Conservation (phyloP, 768 basidiomycete genomes). For the Boletus rubropictus region DNA sequence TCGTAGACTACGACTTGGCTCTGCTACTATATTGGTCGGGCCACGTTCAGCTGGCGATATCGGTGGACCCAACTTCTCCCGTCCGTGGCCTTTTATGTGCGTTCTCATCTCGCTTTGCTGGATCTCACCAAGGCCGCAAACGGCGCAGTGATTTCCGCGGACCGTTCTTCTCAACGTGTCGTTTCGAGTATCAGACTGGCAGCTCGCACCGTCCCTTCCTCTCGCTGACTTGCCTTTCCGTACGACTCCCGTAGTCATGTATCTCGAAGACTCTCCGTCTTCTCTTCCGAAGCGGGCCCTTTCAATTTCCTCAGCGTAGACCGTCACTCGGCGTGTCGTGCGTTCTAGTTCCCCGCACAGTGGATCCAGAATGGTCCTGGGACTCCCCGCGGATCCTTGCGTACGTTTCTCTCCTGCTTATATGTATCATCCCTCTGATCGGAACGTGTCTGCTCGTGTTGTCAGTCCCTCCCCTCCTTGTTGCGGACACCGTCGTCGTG, state of each 20-base stretch:
- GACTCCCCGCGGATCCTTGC: conserved; percentile 29
- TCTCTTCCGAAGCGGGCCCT: conserved; percentile 6
- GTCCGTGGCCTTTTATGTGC: not conserved
- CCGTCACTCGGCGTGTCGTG: conserved; percentile 9
- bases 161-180: conserved; percentile 20
- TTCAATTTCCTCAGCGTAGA: conserved; percentile 4
- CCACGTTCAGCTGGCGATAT: not conserved
- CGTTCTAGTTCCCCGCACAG: conserved; percentile 26
- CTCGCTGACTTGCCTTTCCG: conserved; percentile 15
- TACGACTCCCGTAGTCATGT: conserved; percentile 9
- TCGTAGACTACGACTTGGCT: too few species aligned
- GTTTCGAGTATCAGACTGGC: conserved; percentile 18
- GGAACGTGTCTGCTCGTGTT: conserved; percentile 7
- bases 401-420: conserved; percentile 16
- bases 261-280: not conserved
- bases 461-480: conserved; percentile 3
- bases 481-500: conserved; percentile 10
- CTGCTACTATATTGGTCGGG: not conserved
- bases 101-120: conserved; percentile 10
- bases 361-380: conserved; percentile 27
- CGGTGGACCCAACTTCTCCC: not conserved
- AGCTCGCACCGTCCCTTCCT: too few species aligned
- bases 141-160: conserved; percentile 30
- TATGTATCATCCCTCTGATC: conserved; percentile 23
- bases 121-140: conserved; percentile 27